Evolutionary conservation across 352 stramenopile genomes (phyloP), one percentile per base, ranked within the genome.

Genomic region (Phytophthora litchii): DNA sequence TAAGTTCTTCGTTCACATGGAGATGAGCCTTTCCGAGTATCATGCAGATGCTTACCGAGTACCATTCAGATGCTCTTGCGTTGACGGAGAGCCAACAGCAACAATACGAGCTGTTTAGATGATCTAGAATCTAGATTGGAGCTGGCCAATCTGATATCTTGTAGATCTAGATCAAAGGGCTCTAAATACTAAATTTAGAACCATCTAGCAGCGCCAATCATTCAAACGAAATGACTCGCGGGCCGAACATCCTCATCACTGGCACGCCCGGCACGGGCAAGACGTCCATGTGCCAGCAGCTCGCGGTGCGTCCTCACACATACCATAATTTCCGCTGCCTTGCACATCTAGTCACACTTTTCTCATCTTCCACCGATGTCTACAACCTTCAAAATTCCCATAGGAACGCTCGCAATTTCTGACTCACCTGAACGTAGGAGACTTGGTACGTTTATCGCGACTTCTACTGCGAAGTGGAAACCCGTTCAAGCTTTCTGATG

Each of bases 181-280:
- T 27, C 23, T 27, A 27, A 27, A 27, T 27, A 3, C 29, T 41
- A 54, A 32, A 25, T 19, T 38, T 21, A n/a, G 8, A 43, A 13
- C 5, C 6, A 27, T 13, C 11, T 47, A 52, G 1, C 27, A 45
- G 40, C n/a, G n/a, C 64, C 64, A 72, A 56, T 66, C 50, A 45
- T 52, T 35, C n/a, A 11, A 19, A 12, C 19, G 60, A 60, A 60
- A 83, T 83, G 76, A 53, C 70, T 60, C 80, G 78, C 42, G 56
- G 84, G 48, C 96, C 97, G 4, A 99, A 99, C 73, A 97, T 99
- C 66, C 84, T 99, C 34, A 80, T 99, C 23, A 99, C 96, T n/a
- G 97, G 97, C 14, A 99, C 97, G 36, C 97, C 97, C 12, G 96
- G 96, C 41, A 97, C 91, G 51, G 91, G 91, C 43, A 98, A 99